These are phyloP conservation scores for Aegilops bicornis DNA, from an alignment of 176 grass and related monocot genomes.

Conservation along the genomic window DNA sequence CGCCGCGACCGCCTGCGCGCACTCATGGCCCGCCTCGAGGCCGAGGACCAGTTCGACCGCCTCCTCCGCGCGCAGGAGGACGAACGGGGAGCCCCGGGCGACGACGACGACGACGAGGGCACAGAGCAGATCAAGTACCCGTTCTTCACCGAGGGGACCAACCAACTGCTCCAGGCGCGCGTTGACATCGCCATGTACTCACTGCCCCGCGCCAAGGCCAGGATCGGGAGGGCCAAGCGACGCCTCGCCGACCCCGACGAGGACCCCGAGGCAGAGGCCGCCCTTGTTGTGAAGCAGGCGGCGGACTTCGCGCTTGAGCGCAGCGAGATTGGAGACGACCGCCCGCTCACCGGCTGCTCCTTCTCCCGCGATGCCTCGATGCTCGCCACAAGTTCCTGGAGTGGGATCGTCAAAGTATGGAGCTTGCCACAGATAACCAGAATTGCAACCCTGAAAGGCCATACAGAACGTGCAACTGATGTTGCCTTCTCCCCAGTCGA, in stretches of 20 bases:
- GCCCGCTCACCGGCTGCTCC: slow-evolving; percentile 78
- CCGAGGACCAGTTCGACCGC: too few species aligned
- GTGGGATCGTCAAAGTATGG: slow-evolving; percentile 83
- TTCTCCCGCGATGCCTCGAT: slow-evolving; percentile 65
- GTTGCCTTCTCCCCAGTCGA: slow-evolving; percentile 84
- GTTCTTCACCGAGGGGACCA: slow-evolving; percentile 6
- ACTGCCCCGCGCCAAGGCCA: slow-evolving; percentile 51
- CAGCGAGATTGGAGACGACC: slow-evolving; percentile 83
- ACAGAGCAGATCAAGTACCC: too few species aligned
- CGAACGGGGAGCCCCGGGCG: too few species aligned
- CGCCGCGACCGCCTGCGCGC: too few species aligned
- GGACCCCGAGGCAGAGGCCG: slow-evolving; percentile 72
- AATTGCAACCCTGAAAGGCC: slow-evolving; percentile 72
- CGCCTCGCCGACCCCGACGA: slow-evolving; percentile 72
- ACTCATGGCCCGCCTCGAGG: too few species aligned
- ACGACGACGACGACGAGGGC: too few species aligned
- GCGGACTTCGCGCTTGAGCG: slow-evolving; percentile 64
- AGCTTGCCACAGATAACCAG: slow-evolving; percentile 86
- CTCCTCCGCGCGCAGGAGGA: too few species aligned
- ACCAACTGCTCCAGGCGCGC: slow-evolving; percentile 36
- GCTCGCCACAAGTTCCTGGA: slow-evolving; percentile 92
- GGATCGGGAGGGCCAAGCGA: slow-evolving; percentile 12
- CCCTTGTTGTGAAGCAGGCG: slow-evolving; percentile 60
- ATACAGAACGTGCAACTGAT: slow-evolving; percentile 92
- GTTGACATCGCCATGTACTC: slow-evolving; percentile 61